These are phyloP conservation scores for Metschnikowia reukaufii DNA, from an alignment of 805 yeast species.

Conservation along the genomic window DNA sequence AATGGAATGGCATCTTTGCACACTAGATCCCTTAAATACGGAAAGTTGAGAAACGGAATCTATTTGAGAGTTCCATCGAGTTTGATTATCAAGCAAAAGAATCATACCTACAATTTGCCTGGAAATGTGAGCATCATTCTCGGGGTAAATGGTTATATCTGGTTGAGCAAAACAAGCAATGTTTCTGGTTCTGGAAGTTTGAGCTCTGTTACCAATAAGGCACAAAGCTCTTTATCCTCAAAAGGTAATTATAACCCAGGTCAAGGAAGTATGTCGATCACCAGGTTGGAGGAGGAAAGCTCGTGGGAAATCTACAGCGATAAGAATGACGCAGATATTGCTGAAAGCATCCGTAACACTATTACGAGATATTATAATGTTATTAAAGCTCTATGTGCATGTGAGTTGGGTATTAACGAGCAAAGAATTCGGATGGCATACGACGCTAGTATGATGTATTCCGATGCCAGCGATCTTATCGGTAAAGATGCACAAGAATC, in stretches of 20 bases:
- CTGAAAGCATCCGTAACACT: slow-evolving; percentile 60
- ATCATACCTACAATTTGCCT: slow-evolving; percentile 85
- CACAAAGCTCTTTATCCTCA: slow-evolving; percentile 41
- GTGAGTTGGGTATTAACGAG: slow-evolving; percentile 86
- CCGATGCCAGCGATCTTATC: slow-evolving; percentile 47
- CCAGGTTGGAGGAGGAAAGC: slow-evolving; percentile 87
- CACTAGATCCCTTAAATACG: slow-evolving; percentile 93
- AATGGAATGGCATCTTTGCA: slow-evolving; percentile 94
- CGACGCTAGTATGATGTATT: slow-evolving; percentile 83
- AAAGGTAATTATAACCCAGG: slow-evolving; percentile 51
- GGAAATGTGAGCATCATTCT: slow-evolving; percentile 89
- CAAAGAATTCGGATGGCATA: slow-evolving; percentile 76
- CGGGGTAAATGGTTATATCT: slow-evolving; percentile 93
- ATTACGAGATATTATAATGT: slow-evolving; percentile 87
- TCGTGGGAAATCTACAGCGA: slow-evolving; percentile 96
- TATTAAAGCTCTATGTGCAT: slow-evolving; percentile 73
- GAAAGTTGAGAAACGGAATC: slow-evolving; percentile 89
- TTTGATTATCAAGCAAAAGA: slow-evolving; percentile 78
- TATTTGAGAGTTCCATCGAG: slow-evolving; percentile 81
- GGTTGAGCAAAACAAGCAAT: slow-evolving; percentile 73
- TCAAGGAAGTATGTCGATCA: slow-evolving; percentile 64
- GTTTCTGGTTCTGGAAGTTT: slow-evolving; percentile 13
- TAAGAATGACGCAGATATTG: slow-evolving; percentile 68
- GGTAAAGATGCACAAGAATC: slow-evolving; percentile 71
- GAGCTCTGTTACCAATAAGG: slow-evolving; percentile 28